Evolutionary conservation across 2,329 filamentous ascomycete species (phyloP), one percentile per base, ranked within the genome.

Genomic region (Dactylellina cionopaga): DNA sequence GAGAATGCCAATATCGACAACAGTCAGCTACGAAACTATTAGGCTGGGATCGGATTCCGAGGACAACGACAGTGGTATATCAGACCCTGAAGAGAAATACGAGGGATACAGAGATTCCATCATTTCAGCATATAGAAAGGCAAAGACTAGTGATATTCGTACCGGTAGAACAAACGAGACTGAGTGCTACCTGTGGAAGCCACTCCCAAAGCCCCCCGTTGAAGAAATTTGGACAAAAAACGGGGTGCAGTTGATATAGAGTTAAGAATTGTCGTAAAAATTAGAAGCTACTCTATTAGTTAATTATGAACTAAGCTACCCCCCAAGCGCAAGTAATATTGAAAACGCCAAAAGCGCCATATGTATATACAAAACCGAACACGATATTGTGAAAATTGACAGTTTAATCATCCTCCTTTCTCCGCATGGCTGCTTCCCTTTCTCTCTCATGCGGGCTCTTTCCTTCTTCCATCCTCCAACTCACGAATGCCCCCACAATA

Each of bases 391-490:
- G 24, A 46, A 46, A 27, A 15, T 19, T 2, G 9, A 55, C n/a
- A 13, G 46, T 46, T 11, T 29, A 72, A 25, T 72, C 68, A 35
- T 72, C 68, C n/a, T 72, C 68, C 25, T 72, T 72, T 17, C 29
- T 52, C 25, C 54, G 31, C 1, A 51, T 5, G 1, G 47, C 3
- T 19, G 29, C 37, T 17, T 52, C 58, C 15, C 29, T 51, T 15
- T 59, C 52, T 17, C 46, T 54, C 19, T 72, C 68, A 11, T 72
- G 68, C 4, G 68, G 68, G 24, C 68, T 72, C 15, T 47, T 72
- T 4, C 68, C 68, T 60, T 72, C 68, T 29, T 72, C 59, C 68
- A 72, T 72, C 19, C 44, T 56, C 59, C 43, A 65, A 17, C 68
- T 72, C 1, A 72, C 56, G 17, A 65, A 46, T 3, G 55, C 29